A percentile compares a stretch with the other conserved stretches of the same genome.
Evolutionary conservation across 2,329 filamentous ascomycete species (phyloP).

Genomic region (Alternaria atra): DNA sequence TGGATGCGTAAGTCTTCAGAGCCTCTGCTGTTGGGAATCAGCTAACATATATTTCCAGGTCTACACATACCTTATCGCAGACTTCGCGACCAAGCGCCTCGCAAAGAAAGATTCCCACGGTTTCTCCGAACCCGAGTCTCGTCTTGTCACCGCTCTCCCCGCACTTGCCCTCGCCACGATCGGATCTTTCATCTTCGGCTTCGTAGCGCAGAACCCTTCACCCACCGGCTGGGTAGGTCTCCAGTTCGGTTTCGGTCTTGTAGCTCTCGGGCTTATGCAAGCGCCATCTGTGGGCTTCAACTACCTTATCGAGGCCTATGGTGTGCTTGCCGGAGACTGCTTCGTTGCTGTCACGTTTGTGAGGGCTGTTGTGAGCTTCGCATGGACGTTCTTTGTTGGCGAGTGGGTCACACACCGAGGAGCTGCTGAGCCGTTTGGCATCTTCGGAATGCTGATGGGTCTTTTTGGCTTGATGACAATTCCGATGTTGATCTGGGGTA

Average conservation of each 20-base stretch:
- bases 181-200: slow-evolving; percentile 53
- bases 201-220: slow-evolving; percentile 51
- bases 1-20: slow-evolving; percentile 35
- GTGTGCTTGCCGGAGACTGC: slow-evolving; percentile 59
- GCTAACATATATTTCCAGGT: slow-evolving; percentile 9
- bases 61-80: slow-evolving; percentile 51
- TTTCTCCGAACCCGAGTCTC: slow-evolving; percentile 52
- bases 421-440: slow-evolving; percentile 60
- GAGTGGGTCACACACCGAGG: slow-evolving; percentile 59
- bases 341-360: slow-evolving; percentile 63
- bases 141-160: slow-evolving; percentile 52
- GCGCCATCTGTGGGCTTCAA: slow-evolving; percentile 56
- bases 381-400: slow-evolving; percentile 64
- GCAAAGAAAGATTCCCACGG: slow-evolving; percentile 50
- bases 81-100: slow-evolving; percentile 49
- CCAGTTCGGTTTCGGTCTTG: slow-evolving; percentile 52
- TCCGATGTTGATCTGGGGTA: slow-evolving; percentile 52
- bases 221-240: slow-evolving; percentile 52
- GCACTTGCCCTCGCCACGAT: slow-evolving; percentile 49
- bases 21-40: no score
- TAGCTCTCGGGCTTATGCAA: slow-evolving; percentile 54
- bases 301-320: slow-evolving; percentile 62
- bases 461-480: slow-evolving; percentile 55
- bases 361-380: slow-evolving; percentile 61
- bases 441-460: slow-evolving; percentile 63